Evolutionary conservation across 2,329 filamentous ascomycete genomes (phyloP).

Genomic region (Macrophomina phaseolina): DNA sequence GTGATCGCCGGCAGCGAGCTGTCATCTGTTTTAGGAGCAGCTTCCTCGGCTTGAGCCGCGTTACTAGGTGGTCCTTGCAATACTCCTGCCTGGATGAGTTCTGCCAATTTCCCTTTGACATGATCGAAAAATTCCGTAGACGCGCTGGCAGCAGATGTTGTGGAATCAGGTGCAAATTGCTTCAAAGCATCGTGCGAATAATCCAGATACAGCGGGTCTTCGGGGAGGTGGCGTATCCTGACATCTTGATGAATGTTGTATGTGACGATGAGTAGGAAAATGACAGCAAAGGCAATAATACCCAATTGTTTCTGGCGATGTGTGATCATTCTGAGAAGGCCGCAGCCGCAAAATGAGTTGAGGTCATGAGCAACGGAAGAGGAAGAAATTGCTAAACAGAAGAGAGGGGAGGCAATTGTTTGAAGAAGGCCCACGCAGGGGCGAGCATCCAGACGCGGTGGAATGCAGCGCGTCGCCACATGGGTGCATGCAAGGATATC

Average conservation of each 20-base stretch:
- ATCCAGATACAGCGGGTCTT: neutral
- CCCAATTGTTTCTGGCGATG: slow-evolving; percentile 6
- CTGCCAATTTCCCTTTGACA: neutral
- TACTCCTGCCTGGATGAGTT: neutral
- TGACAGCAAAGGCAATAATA: slow-evolving; percentile 3
- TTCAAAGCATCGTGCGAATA: neutral
- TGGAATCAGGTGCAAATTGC: neutral
- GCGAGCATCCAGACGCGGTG: neutral
- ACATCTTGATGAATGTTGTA: slow-evolving; percentile 5
- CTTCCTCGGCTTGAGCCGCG: neutral
- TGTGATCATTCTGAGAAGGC: slow-evolving; percentile 10
- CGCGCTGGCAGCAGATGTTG: neutral
- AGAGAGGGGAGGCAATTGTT: neutral
- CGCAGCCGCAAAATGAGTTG: neutral
- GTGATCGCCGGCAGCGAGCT: neutral
- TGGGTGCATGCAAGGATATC: slow-evolving; percentile 9
- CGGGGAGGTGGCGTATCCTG: neutral
- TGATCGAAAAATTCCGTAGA: neutral
- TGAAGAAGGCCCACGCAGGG: neutral
- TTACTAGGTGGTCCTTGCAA: neutral
- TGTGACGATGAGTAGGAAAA: slow-evolving; percentile 1
- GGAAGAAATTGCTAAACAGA: neutral
- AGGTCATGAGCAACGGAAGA: neutral
- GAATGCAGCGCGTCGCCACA: slow-evolving; percentile 22
- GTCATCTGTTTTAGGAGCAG: neutral